Evolutionary conservation across 371 early-diverging fungal genomes (phyloP).

Genomic region (Mucor saturninus): DNA sequence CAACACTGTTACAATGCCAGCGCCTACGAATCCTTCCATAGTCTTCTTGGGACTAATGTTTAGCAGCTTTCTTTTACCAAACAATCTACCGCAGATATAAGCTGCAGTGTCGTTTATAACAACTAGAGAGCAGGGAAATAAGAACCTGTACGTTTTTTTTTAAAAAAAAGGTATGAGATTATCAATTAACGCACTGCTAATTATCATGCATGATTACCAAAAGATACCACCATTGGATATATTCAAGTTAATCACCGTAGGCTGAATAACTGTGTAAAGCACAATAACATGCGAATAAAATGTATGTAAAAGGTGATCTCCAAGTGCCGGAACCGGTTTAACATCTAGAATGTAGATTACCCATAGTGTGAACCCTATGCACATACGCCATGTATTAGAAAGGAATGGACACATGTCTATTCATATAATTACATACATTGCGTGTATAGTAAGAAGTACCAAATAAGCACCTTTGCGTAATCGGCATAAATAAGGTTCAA

Average conservation of each 20-base stretch:
- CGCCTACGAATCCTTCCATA: constrained; percentile 38
- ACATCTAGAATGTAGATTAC: constrained; percentile 5
- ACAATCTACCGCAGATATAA: constrained; percentile 27
- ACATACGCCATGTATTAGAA: neutral
- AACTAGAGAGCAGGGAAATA: constrained; percentile 34
- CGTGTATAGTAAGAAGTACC: constrained; percentile 4
- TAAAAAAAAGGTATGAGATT: no score
- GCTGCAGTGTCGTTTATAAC: constrained; percentile 38
- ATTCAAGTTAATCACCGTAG: constrained; percentile 31
- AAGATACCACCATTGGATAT: constrained; percentile 32
- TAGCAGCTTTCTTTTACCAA: constrained; percentile 22
- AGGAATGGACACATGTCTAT: neutral
- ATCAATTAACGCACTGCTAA: no score
- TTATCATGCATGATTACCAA: constrained; percentile 25
- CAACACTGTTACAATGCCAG: constrained; percentile 23
- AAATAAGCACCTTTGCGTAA: neutral
- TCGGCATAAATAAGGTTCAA: neutral
- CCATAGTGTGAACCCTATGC: constrained; percentile 21
- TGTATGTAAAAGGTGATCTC: constrained; percentile 18
- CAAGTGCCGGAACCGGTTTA: neutral
- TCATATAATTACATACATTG: constrained; percentile 5
- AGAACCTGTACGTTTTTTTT: constrained; percentile 20
- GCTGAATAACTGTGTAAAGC: constrained; percentile 31
- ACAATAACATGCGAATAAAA: constrained; percentile 36
- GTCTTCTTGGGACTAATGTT: constrained; percentile 39